Base-by-base conservation (phyloP, 352 stramenopile genomes). In the Thraustotheca clavata region DNA sequence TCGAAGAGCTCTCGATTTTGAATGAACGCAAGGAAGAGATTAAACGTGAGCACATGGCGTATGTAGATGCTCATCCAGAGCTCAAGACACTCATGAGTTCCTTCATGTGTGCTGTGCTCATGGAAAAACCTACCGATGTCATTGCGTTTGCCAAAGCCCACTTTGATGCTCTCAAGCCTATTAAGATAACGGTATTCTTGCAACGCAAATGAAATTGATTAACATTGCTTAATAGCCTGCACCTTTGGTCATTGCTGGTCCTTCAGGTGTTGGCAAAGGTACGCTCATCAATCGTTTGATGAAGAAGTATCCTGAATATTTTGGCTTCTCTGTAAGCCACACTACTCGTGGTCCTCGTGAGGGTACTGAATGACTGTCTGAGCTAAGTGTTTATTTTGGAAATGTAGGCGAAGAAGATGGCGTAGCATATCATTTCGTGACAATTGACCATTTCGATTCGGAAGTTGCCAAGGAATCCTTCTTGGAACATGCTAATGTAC, bases 311-410 rank as follows among this genome's bases (percentile, higher is more conserved):
- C 87, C 89, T 14, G 60, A 79, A 6, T 71, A 80, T 14, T 98
- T 99, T 72, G 95, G 92, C 43, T 98, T 99, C 67, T 98, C 86
- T 3, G 95, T 99, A 65, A 98, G 92, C 65, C 96, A 99, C 73
- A 99, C 97, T 36, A 99, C 97, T 12, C 86, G 97, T 40, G 83
- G 78, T 11, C 95, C 97, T 16, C 88, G 97, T 12, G 71, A 88
- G 29, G 87, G 60, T 67, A 3, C n/a, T 14, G 2, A 29, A 50
- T 50, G 24, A 52, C n/a, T 48, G 8, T 40, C 41, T 5, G 11
- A 8, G 41, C 22, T 54, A 54, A 8, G 20, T 62, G 14, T 26
- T 8, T 57, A 5, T 18, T 35, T 31, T 48, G 16, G 12, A 9
- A 33, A 16, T 20, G 6, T 33, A 67, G 86, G 96, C 29, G 97